phyloP scores from a whole-genome alignment of 371 early-diverging fungal genomes.

The Mucor velutinosus region DNA sequence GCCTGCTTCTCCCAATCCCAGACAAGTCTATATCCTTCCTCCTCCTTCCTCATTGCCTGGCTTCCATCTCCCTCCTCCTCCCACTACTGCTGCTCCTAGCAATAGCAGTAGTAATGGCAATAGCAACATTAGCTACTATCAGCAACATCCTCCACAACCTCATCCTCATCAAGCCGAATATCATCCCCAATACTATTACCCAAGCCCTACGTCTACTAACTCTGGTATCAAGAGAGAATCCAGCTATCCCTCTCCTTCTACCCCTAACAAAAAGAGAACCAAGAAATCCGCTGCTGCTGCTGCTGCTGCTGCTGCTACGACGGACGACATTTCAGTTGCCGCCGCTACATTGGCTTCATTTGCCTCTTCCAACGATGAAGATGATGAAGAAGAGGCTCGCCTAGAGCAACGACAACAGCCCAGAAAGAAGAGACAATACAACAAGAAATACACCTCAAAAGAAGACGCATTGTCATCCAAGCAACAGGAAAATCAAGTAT shows the following conservation, averaged over 20 bases:
- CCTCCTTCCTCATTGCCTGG: conserved; percentile 45
- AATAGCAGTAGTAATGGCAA: background rate
- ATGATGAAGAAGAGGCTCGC: conserved; percentile 8
- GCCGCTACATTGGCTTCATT: conserved; percentile 48
- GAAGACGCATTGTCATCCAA: conserved; percentile 24
- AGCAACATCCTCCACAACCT: conserved; percentile 6
- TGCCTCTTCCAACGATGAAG: conserved; percentile 17
- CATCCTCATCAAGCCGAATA: conserved; percentile 3
- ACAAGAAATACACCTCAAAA: conserved; percentile 10
- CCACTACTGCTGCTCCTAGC: background rate
- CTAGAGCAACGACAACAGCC: conserved; percentile 19
- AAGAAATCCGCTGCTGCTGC: conserved; percentile 15
- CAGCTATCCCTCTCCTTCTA: background rate
- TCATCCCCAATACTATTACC: conserved; percentile 15
- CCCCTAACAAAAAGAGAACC: conserved; percentile 10
- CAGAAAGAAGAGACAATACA: conserved; percentile 18
- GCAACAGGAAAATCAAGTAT: conserved; percentile 39
- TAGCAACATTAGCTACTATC: conserved; percentile 5
- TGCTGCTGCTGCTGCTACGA: background rate
- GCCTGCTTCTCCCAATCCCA: conserved; percentile 11
- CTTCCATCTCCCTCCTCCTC: conserved; percentile 27
- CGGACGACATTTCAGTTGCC: conserved; percentile 38
- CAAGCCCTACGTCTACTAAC: conserved; percentile 1
- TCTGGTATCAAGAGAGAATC: conserved; percentile 4
- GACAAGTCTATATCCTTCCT: conserved; percentile 44